Evolutionary conservation across 108 stramenopile species (phyloP), one percentile per base, ranked within the genome.

Genomic region (Mediolabrus comicus): DNA sequence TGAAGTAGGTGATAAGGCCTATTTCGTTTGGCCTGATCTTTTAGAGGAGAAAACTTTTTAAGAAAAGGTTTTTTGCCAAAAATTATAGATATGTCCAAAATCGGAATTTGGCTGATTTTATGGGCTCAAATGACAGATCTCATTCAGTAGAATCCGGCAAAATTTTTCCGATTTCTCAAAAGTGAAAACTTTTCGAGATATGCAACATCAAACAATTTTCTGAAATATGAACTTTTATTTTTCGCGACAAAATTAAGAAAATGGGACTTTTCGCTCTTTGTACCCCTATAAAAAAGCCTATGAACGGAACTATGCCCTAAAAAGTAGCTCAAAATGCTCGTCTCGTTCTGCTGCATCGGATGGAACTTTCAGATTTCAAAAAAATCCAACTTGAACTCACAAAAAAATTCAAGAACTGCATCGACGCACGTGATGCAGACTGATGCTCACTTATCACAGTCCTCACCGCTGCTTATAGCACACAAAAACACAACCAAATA

Each of bases 131-230:
- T 46, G 43, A 46, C 17, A 46, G 43, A 22, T 46, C 43, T 46
- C 43, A 4, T 5, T 4, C 0, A 22, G 17, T 46, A 46, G 43
- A 22, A 7, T 4, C 8, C 19, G 8, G 19, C 0, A 46, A 46
- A 46, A 46, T 46, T 46, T 19, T 19, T 46, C 43, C 3, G 43
- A 46, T 22, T 46, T 46, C 22, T 46, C 43, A 46, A 7, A 46
- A 46, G 43, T 46, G 43, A 46, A 46, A 46, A 46, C 43, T 46
- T 46, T 46, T 46, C 3, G 43, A 46, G 43, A 46, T 46, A 46
- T 46, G 5, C 14, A 14, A 41, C 7, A 46, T 46, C 43, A 46
- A 46, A 46, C 4, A 19, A 5, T n/a, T 22, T 22, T 46, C 43
- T 22, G 4, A 46, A 22, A 46, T 46, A 5, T 5, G 17, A 46